These are phyloP conservation scores for Pseudocercospora fuligena DNA, from an alignment of 2,329 filamentous ascomycete species.

Conservation along the genomic window DNA sequence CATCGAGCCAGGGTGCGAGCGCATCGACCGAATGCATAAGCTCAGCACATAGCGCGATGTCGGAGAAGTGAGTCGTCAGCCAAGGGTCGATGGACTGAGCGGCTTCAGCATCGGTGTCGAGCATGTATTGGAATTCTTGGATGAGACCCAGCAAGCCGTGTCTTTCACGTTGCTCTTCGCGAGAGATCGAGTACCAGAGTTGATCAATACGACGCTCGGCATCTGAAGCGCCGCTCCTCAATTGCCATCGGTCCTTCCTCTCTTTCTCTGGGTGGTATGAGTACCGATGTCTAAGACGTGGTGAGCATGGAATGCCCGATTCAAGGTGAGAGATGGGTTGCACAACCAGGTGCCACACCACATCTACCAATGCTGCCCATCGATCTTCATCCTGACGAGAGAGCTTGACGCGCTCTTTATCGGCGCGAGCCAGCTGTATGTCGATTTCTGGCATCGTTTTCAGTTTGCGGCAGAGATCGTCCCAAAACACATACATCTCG, in stretches of 20 bases:
- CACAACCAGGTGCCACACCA: slow-evolving; percentile 21
- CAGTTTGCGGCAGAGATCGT: slow-evolving; percentile 26
- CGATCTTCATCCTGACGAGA: slow-evolving; percentile 45
- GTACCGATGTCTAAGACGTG: slow-evolving; percentile 29
- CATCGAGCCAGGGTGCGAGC: slow-evolving; percentile 24
- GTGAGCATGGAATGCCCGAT: slow-evolving; percentile 26
- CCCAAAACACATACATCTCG: slow-evolving; percentile 27
- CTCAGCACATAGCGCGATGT: slow-evolving; percentile 36
- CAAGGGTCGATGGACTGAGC: slow-evolving; percentile 32
- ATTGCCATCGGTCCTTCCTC: slow-evolving; percentile 9
- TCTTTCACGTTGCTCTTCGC: slow-evolving; percentile 21
- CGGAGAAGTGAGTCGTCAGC: slow-evolving; percentile 33
- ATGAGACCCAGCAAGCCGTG: slow-evolving; percentile 30
- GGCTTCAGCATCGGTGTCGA: slow-evolving; percentile 35
- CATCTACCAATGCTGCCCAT: slow-evolving; percentile 46
- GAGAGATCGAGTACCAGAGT: slow-evolving; percentile 39
- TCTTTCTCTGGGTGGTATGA: slow-evolving; percentile 5
- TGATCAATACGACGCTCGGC: slow-evolving; percentile 21
- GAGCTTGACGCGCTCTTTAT: slow-evolving; percentile 42
- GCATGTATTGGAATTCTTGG: slow-evolving; percentile 37
- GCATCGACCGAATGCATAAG: slow-evolving; percentile 22
- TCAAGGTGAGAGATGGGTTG: slow-evolving; percentile 16
- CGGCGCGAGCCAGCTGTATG: slow-evolving; percentile 49
- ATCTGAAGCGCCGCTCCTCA: slow-evolving; percentile 10
- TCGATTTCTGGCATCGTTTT: slow-evolving; percentile 27